Evolutionary conservation across 208 protist species (phyloP), one percentile per base, ranked within the genome.

Genomic region (Borovskyia barvae): DNA sequence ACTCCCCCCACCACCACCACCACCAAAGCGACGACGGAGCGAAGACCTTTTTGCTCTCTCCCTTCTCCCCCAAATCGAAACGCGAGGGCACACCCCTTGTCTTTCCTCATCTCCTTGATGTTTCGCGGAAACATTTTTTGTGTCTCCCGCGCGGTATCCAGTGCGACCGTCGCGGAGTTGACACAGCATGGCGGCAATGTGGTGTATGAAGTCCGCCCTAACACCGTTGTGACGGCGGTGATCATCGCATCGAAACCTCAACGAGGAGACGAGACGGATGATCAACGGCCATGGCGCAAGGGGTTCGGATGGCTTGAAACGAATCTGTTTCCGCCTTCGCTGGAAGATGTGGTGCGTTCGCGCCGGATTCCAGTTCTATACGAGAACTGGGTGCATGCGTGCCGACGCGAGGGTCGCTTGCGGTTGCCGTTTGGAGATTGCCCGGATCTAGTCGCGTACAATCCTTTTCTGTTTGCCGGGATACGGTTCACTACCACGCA

Each of bases 401-500:
- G 75, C 46, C 57, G 65, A 2, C 26, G 62, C 2, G 63, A 35
- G 3, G 37, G 36, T 5, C 60, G 45, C 4, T 22, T 32, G 4
- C 28, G 55, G 33, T 26, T 63, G 20, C 57, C 56, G 7, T 63
- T n/a, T 41, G 33, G 46, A 11, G 56, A 62, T 22, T 32, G 61
- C 20, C 29, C 52, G 1, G 52, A 49, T 15, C 50, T 72, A 22
- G 37, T 88, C 9, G 65, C 67, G 15, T 87, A 82, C 61, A 64
- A 94, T 41, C 83, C 87, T 9, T 39, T 59, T 12, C 35, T 85
- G 3, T 77, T 94, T 20, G 43, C 64, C 4, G 48, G 66, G 0
- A n/a, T 91, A 1, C 20, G 37, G 19, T 89, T 94, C 56, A 94
- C 87, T 0, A 93, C 83, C 9, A 89, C 81, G 9, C 72, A 81